Base-by-base conservation (phyloP, 192 early-diverging fungal genomes). In the Thoreauomyces humboldtii region DNA sequence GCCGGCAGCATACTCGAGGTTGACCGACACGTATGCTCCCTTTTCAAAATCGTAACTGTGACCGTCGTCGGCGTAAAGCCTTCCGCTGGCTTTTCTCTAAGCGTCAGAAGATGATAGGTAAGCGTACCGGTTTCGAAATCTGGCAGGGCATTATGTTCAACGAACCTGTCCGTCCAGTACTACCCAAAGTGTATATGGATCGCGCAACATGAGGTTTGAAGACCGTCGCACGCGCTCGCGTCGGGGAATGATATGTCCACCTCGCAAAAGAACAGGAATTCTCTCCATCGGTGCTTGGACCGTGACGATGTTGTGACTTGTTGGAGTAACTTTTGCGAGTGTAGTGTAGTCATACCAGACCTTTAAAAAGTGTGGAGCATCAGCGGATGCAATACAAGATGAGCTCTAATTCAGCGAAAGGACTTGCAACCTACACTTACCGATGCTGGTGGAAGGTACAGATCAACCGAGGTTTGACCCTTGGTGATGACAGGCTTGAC, bases 31-130 rank as follows among this genome's bases (percentile, higher is more conserved):
- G 73, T 88, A 98, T 29, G 77, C 79, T 2, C 91, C 91, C 0
- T 75, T 59, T 63, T 84, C 59, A 62, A 85, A 89, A 33, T 77
- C 83, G 66, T 84, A 98, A 0, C 85, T 77, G 47, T 89, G 81
- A 9, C 94, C 97, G 64, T 99, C 97, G 73, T 99, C 97, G 44
- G 91, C 65, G 64, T 97, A 97, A 19, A 99, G 64, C n/a, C 56
- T 53, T 24, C 95, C 97, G 2, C 62, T 51, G 5, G 96, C 92
- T 21, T 81, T 70, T 7, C 85, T 87, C 71, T 77, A 63, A n/a
- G n/a, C n/a, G n/a, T n/a, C n/a, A n/a, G n/a, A n/a, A n/a, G n/a
- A n/a, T n/a, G n/a, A n/a, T n/a, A n/a, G n/a, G n/a, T n/a, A n/a
- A n/a, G n/a, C n/a, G n/a, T n/a, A n/a, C n/a, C 47, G 22, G 47